Percentiles rank a stretch among this genome's conserved stretches.
These are phyloP conservation scores for Colletotrichum liaoningense DNA, from an alignment of 2,329 filamentous ascomycete species.

Conservation along the genomic window DNA sequence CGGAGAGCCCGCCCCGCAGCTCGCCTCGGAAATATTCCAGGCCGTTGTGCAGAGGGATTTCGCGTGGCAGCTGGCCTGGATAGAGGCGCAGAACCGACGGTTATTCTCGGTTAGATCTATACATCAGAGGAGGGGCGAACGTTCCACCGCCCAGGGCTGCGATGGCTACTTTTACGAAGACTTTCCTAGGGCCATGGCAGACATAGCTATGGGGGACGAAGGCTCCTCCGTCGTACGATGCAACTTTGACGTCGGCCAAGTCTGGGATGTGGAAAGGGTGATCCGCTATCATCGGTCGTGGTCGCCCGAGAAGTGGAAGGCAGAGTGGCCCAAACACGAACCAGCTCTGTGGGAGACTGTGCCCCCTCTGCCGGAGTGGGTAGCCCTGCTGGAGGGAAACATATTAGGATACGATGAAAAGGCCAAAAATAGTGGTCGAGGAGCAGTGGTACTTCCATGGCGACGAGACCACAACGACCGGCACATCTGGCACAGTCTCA, in stretches of 20 bases:
- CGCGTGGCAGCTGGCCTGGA: conserved; percentile 4
- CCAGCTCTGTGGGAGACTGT: neutral
- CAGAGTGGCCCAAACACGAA: neutral
- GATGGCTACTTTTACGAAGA: neutral
- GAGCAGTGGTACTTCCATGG: too few species aligned
- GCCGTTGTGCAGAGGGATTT: neutral
- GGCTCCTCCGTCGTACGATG: neutral
- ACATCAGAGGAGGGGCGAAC: neutral
- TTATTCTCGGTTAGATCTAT: neutral
- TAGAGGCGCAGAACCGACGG: neutral
- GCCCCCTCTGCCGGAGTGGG: neutral
- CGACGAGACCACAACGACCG: too few species aligned
- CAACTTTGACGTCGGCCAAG: conserved; percentile 19
- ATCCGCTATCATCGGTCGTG: neutral
- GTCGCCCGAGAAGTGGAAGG: neutral
- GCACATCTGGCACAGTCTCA: too few species aligned
- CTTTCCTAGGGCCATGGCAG: neutral
- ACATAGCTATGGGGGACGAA: neutral
- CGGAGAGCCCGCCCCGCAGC: neutral
- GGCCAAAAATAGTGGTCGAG: too few species aligned
- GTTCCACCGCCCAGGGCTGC: neutral
- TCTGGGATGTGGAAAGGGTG: neutral
- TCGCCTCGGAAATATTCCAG: neutral
- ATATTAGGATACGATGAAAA: too few species aligned
- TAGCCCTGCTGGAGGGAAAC: neutral